A percentile compares a stretch with the other conserved stretches of the same genome.
Evolutionary conservation across 2,329 filamentous ascomycete species (phyloP).

Genomic region (Emergomyces orientalis): DNA sequence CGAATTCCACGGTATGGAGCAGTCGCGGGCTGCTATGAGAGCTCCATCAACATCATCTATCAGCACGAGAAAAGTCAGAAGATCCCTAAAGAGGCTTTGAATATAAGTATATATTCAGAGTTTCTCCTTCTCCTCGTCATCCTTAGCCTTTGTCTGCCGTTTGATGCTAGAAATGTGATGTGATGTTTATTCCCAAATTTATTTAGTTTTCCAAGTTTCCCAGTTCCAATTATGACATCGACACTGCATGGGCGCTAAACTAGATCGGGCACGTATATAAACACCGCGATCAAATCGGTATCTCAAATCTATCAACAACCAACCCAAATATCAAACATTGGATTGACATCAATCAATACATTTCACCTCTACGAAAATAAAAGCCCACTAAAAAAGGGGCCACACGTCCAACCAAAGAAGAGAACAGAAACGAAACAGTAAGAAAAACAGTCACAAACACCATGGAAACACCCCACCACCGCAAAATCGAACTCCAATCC

Average conservation of each 20-base stretch:
- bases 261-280: not conserved
- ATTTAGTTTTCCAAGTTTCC: not conserved
- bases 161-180: not conserved
- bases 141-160: not conserved
- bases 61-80: not conserved
- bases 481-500: slow-evolving; percentile 45
- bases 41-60: not conserved
- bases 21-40: slow-evolving; percentile 3
- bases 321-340: not conserved
- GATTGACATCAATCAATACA: not conserved
- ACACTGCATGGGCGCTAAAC: not conserved
- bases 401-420: not conserved
- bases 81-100: not conserved
- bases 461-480: slow-evolving; percentile 33
- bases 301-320: not conserved
- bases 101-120: not conserved
- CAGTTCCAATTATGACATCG: slow-evolving; percentile 1
- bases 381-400: not conserved
- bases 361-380: not conserved
- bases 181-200: not conserved
- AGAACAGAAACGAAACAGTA: not conserved
- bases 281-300: not conserved
- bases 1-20: not conserved
- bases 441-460: not conserved
- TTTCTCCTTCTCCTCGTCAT: not conserved